These are phyloP conservation scores for Hypsizygus marmoreus DNA, from an alignment of 768 basidiomycete genomes.

Conservation along the genomic window DNA sequence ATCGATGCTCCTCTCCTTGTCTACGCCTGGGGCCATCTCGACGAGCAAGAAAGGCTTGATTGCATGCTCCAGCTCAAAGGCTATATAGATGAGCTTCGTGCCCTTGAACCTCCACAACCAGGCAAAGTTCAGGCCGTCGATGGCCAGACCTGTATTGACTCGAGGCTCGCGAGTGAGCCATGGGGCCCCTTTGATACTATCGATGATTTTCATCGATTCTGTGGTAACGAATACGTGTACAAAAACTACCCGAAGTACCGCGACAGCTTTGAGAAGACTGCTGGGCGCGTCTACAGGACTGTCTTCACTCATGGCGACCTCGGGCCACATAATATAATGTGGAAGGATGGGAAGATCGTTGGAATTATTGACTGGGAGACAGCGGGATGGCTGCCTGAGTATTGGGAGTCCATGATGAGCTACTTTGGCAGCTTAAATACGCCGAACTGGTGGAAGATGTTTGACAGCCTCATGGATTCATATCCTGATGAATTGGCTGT, in stretches of 20 bases:
- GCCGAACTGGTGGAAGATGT: background rate
- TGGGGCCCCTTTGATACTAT: constrained; percentile 17
- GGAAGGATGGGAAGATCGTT: constrained; percentile 10
- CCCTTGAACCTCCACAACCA: constrained; percentile 12
- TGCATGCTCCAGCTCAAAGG: constrained; percentile 16
- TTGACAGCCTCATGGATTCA: background rate
- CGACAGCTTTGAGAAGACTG: constrained; percentile 6
- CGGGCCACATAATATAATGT: constrained; percentile 19
- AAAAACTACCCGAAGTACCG: constrained; percentile 5
- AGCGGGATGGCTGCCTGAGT: constrained; percentile 19
- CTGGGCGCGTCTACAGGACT: constrained; percentile 7
- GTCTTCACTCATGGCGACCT: constrained; percentile 20
- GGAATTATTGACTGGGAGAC: constrained; percentile 20
- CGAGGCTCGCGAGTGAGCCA: constrained; percentile 2
- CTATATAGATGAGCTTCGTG: constrained; percentile 15
- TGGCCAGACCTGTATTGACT: constrained; percentile 12
- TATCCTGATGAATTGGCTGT: constrained; percentile 1
- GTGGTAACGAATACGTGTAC: background rate
- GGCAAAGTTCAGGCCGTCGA: constrained; percentile 12
- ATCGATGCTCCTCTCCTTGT: constrained; percentile 12
- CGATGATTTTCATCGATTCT: constrained; percentile 1
- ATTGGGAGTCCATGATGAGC: constrained; percentile 2
- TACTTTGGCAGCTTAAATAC: background rate
- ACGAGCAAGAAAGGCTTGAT: too few relatives aligned
- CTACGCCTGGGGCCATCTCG: background rate